Percentiles rank a stretch among this genome's conserved stretches.
phyloP scores from a whole-genome alignment of 306 rosid species.

The Morella rubra region DNA sequence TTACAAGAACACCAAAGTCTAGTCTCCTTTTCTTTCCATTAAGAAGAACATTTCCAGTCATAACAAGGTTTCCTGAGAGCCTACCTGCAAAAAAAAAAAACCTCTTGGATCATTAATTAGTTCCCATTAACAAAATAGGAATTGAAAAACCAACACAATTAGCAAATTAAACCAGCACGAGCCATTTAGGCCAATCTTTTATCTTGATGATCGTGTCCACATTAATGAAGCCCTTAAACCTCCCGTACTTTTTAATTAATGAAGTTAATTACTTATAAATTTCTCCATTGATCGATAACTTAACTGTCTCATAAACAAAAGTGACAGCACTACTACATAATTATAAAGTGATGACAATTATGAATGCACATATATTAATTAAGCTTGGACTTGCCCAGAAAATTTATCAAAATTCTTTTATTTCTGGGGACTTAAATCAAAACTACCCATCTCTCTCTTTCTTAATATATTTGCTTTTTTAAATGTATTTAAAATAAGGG shows the following conservation, averaged over 20 bases:
- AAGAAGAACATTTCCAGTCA: constrained; percentile 79
- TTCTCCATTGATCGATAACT: neutral
- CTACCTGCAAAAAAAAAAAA: constrained; percentile 54
- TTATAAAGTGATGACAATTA: neutral
- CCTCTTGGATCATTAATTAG: neutral
- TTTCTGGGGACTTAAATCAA: too few species aligned
- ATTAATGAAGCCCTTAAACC: neutral
- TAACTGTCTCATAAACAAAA: neutral
- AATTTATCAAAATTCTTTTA: too few species aligned
- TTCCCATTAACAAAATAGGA: too few species aligned
- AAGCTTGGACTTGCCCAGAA: neutral
- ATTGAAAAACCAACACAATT: too few species aligned
- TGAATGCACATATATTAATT: neutral
- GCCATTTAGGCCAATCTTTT: too few species aligned
- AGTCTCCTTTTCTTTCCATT: constrained; percentile 71
- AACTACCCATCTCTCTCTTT: too few species aligned
- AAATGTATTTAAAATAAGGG: too few species aligned
- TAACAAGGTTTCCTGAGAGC: constrained; percentile 66
- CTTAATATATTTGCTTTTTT: too few species aligned
- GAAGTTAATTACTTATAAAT: neutral
- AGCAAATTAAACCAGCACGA: too few species aligned
- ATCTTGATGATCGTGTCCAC: too few species aligned
- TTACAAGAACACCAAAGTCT: constrained; percentile 68
- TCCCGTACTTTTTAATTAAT: neutral
- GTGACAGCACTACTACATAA: neutral